A percentile compares a stretch with the other conserved stretches of the same genome.
These are phyloP conservation scores for Yamadazyma epiphylla DNA, from an alignment of 1,139 yeast genomes.

Conservation along the genomic window DNA sequence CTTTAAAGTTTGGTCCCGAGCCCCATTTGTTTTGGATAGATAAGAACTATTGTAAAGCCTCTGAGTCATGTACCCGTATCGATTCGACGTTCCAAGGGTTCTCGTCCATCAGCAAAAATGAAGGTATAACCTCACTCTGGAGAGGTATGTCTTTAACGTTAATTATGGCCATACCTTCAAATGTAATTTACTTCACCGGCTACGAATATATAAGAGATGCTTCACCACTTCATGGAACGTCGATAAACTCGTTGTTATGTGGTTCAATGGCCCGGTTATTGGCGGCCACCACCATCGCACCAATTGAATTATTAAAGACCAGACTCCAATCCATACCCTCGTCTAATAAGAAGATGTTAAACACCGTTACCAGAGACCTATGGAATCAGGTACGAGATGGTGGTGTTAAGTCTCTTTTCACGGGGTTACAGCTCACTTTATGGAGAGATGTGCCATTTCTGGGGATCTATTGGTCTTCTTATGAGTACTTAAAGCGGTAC, in stretches of 20 bases:
- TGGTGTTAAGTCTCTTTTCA: conserved; percentile 70
- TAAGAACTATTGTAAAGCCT: conserved; percentile 32
- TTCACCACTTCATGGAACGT: conserved; percentile 52
- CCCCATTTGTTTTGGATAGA: conserved; percentile 37
- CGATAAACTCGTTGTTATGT: conserved; percentile 74
- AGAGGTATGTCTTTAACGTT: conserved; percentile 82
- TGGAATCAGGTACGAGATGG: conserved; percentile 45
- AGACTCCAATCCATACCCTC: conserved; percentile 81
- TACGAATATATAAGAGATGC: conserved; percentile 80
- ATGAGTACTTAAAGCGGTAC: conserved; percentile 46
- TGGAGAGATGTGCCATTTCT: conserved; percentile 99
- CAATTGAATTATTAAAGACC: conserved; percentile 83
- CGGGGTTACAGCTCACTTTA: conserved; percentile 80
- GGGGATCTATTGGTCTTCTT: conserved; percentile 90
- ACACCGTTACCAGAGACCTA: conserved; percentile 55
- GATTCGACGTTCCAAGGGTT: conserved; percentile 74
- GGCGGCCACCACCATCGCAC: conserved; percentile 85
- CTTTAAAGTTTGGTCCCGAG: conserved; percentile 2
- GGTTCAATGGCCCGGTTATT: conserved; percentile 82
- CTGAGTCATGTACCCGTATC: conserved; percentile 31
- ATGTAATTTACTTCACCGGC: conserved; percentile 90
- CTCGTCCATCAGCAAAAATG: conserved; percentile 57
- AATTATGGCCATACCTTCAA: conserved; percentile 89
- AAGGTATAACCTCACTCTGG: conserved; percentile 81
- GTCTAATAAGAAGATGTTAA: conserved; percentile 36